These are phyloP conservation scores for Didymella glomerata DNA, from an alignment of 2,329 filamentous ascomycete genomes.

Conservation along the genomic window DNA sequence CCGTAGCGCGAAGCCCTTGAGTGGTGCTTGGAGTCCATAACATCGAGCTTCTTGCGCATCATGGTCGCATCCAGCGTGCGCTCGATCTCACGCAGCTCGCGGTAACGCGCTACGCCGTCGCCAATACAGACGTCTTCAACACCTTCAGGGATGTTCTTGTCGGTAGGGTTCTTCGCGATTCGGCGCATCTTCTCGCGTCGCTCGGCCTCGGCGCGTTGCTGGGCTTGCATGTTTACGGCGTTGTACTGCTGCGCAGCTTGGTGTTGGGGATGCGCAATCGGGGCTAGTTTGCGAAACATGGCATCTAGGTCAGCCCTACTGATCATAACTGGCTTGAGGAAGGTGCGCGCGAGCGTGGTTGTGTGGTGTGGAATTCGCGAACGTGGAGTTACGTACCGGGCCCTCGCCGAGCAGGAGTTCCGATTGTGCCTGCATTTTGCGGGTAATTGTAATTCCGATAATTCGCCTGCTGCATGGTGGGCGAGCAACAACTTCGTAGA, in stretches of 20 bases:
- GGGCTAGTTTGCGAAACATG: constrained; percentile 57
- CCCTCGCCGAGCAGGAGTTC: constrained; percentile 52
- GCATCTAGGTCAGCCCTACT: constrained; percentile 58
- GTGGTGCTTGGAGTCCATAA: constrained; percentile 80
- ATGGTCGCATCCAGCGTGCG: constrained; percentile 89
- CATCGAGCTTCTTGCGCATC: constrained; percentile 91
- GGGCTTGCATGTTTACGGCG: constrained; percentile 52
- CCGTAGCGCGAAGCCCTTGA: constrained; percentile 80
- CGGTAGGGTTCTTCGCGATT: constrained; percentile 87
- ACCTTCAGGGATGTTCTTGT: constrained; percentile 92
- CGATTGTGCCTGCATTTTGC: constrained; percentile 29
- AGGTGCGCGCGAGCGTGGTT: constrained; percentile 13
- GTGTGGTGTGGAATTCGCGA: constrained; percentile 21
- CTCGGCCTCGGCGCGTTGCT: constrained; percentile 56
- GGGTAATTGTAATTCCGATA: constrained; percentile 55
- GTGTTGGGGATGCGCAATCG: constrained; percentile 57
- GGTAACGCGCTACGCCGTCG: constrained; percentile 83
- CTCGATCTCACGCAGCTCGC: constrained; percentile 84
- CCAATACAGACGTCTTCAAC: constrained; percentile 81
- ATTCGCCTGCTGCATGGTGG: constrained; percentile 54
- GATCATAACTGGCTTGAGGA: constrained; percentile 51
- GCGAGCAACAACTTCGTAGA: constrained; percentile 31
- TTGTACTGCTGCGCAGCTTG: constrained; percentile 59
- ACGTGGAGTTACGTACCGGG: constrained; percentile 52
- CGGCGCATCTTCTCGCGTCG: constrained; percentile 76